phyloP scores from a whole-genome alignment of 2,329 filamentous ascomycete species.

The Aquanectria penicillioides region DNA sequence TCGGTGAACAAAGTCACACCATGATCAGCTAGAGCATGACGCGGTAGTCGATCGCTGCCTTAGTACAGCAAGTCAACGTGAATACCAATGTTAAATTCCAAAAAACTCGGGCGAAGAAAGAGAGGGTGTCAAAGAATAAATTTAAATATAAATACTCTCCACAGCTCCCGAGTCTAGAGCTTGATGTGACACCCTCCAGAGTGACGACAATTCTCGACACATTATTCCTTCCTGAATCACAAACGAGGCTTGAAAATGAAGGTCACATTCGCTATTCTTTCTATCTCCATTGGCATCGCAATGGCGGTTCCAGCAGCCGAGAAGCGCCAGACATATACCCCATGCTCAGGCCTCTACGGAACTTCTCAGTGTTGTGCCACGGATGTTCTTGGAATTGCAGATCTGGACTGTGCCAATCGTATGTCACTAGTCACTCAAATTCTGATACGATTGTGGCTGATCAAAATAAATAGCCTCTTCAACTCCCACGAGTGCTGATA shows the following conservation, averaged over 20 bases:
- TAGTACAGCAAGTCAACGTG: too few relatives aligned
- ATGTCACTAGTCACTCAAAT: constrained; percentile 46
- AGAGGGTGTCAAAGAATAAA: too few relatives aligned
- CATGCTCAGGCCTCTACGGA: constrained; percentile 56
- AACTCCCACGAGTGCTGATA: constrained; percentile 49
- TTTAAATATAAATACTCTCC: too few relatives aligned
- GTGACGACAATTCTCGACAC: background rate
- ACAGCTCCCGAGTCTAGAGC: too few relatives aligned
- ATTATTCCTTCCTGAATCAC: background rate
- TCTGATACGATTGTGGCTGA: too few relatives aligned
- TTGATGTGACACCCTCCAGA: too few relatives aligned
- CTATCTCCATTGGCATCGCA: constrained; percentile 36
- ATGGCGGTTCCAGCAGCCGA: constrained; percentile 43
- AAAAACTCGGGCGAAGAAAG: too few relatives aligned
- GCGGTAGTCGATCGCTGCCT: too few relatives aligned
- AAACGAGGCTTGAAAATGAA: constrained; percentile 40
- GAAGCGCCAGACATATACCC: constrained; percentile 48
- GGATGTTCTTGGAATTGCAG: constrained; percentile 66
- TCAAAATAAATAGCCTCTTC: constrained; percentile 37
- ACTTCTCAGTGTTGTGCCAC: constrained; percentile 68
- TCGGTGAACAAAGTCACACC: too few relatives aligned
- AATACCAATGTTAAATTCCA: too few relatives aligned
- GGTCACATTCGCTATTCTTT: constrained; percentile 43
- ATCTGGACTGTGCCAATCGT: constrained; percentile 67
- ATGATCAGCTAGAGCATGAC: too few relatives aligned